Base-by-base conservation (phyloP, 495 filamentous ascomycete species). In the Tuber borchii region DNA sequence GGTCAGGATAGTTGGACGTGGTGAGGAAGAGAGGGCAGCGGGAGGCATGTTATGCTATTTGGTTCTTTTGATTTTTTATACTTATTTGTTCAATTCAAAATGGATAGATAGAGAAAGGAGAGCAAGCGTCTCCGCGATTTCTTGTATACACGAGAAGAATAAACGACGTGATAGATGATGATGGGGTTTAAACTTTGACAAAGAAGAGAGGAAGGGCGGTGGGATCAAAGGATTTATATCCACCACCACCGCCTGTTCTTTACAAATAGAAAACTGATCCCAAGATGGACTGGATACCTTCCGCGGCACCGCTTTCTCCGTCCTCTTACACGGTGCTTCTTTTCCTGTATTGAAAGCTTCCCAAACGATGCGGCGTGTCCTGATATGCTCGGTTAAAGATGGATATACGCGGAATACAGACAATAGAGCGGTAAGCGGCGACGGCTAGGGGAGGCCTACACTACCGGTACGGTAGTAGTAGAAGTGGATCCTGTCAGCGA, bases 1-100 rank as follows among this genome's bases (percentile, higher is more conserved):
- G 45, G 85, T 85, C 40, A 85, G 83, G 73, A 85, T 83, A 69
- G 84, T 80, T 79, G 74, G 83, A 82, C 73, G 85, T 80, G 72
- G 88, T 65, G 85, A 86, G 73, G 87, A 86, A 39, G 89, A 88
- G 82, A 91, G 88, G 45, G 91, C 92, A 76, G 90, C 90, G 74
- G 92, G 92, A 14, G 92, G 90, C 92, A 94, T 94, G 79, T 20
- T 79, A 56, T 68, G 44, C 20, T 48, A 70, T 31, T 61, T 61
- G 4, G 12, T 19, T 46, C 0, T 31, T 61, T 61, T 22, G 20
- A 9, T 61, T n/a, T 6, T 31, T 9, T 9, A 26, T 43, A 43
- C 10, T 61, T 61, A 61, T 31, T 26, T 12, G 2, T 16, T 16
- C 51, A 26, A 61, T 61, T 61, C n/a, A 61, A 31, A 31, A n/a